Evolutionary conservation across 768 basidiomycete genomes (phyloP).

Genomic region (Butyriboletus loyo): DNA sequence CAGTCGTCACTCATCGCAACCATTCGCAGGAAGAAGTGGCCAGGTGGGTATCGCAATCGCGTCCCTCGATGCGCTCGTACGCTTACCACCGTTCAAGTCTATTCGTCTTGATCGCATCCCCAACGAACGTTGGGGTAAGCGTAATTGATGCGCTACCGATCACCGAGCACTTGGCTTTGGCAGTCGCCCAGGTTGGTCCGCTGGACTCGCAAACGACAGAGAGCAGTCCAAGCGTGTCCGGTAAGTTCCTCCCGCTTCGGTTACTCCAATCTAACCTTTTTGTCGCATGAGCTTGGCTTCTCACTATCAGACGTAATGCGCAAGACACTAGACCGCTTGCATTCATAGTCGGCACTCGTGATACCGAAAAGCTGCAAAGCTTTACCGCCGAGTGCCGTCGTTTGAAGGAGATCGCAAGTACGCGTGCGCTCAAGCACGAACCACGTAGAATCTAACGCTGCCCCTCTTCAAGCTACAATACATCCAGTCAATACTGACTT

Average conservation of each 20-base stretch:
- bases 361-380: conserved; percentile 44
- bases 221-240: conserved; percentile 29
- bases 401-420: conserved; percentile 51
- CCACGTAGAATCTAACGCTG: not conserved
- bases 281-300: conserved; percentile 42
- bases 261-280: not conserved
- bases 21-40: conserved; percentile 49
- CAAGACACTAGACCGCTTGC: conserved; percentile 42
- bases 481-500: conserved; percentile 11
- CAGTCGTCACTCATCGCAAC: conserved; percentile 49
- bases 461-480: conserved; percentile 10
- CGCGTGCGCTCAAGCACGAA: conserved; percentile 5
- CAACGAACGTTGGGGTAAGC: not conserved
- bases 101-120: conserved; percentile 11
- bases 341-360: conserved; percentile 40
- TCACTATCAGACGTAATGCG: conserved; percentile 46
- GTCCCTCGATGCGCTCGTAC: not conserved
- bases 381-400: conserved; percentile 57
- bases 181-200: conserved; percentile 53
- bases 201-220: conserved; percentile 32
- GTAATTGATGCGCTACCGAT: conserved; percentile 43
- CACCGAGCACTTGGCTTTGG: conserved; percentile 49
- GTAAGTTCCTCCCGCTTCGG: conserved; percentile 28
- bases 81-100: conserved; percentile 16
- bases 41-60: conserved; percentile 37